phyloP scores from a whole-genome alignment of 1,284 basidiomycete genomes.

The Leccinum subrobustum region DNA sequence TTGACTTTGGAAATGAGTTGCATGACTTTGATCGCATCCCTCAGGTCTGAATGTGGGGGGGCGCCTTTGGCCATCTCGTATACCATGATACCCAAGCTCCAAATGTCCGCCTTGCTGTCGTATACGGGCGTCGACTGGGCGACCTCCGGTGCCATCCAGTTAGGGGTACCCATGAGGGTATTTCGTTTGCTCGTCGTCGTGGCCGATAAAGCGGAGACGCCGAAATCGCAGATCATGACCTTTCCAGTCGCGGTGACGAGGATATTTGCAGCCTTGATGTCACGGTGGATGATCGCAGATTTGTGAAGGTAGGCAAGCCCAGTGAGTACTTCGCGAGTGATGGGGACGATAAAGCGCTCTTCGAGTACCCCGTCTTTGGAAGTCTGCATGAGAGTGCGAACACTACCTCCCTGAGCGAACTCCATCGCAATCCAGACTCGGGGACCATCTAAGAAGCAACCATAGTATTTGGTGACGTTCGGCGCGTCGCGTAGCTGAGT shows the following conservation, averaged over 20 bases:
- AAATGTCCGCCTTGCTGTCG: slow-evolving; percentile 95
- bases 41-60: slow-evolving; percentile 83
- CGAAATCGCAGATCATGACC: slow-evolving; percentile 95
- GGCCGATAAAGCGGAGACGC: slow-evolving; percentile 90
- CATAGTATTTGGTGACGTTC: slow-evolving; percentile 96
- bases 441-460: slow-evolving; percentile 91
- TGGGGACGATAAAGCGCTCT: slow-evolving; percentile 87
- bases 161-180: slow-evolving; percentile 93
- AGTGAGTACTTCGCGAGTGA: slow-evolving; percentile 86
- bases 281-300: slow-evolving; percentile 92
- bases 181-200: slow-evolving; percentile 89
- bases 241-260: slow-evolving; percentile 86
- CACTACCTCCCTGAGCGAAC: slow-evolving; percentile 93
- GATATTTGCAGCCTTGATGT: slow-evolving; percentile 96
- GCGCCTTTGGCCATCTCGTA: slow-evolving; percentile 96
- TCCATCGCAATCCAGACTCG: slow-evolving; percentile 99
- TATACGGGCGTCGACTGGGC: slow-evolving; percentile 86
- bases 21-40: slow-evolving; percentile 85
- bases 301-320: slow-evolving; percentile 90
- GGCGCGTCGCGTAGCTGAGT: slow-evolving; percentile 85
- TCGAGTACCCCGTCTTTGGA: slow-evolving; percentile 83
- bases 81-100: slow-evolving; percentile 93
- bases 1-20: slow-evolving; percentile 88
- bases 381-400: slow-evolving; percentile 85
- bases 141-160: slow-evolving; percentile 99